Evolutionary conservation across 164 flowering plant genomes (phyloP), one percentile per base, ranked within the genome.

Genomic region (Malania oleifera): DNA sequence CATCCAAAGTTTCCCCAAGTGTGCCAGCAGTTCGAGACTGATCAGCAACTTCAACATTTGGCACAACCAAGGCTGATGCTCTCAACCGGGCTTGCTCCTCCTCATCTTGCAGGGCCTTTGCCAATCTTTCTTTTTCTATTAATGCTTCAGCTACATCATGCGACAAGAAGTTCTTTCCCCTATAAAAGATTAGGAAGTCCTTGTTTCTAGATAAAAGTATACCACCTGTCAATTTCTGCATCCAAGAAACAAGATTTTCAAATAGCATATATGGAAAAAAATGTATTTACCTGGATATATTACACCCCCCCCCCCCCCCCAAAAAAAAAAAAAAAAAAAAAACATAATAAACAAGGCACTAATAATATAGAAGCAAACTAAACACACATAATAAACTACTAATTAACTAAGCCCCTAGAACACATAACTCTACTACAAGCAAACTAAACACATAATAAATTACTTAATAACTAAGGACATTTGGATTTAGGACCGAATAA

Each of bases 201-300:
- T 84, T 90, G 84, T 91, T 86, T 73, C 91, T 79, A 3, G 93
- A 78, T 41, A 93, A 82, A 61, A 90, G 74, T 43, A 73, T 60
- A n/a, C 95, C 96, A 27, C 99, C 99, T 12, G 99, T 93, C 73
- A 93, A 68, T 73, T 68, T 83, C 99, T 93, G 83, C 77, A 79
- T 50, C 27, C 31, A 47, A 54, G 5, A 35, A 58, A 4, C 8
- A 56, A 55, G 0, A 52, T 27, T 20, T 17, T 52, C 29, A 13
- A 56, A 18, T 38, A 1, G 27, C 7, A 14, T 17, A n/a, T 25
- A 37, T 47, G 40, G 26, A 38, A 29, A n/a, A n/a, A n/a, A n/a
- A n/a, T n/a, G n/a, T n/a, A n/a, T n/a, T n/a, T n/a, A n/a, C n/a
- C n/a, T n/a, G n/a, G n/a, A n/a, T n/a, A n/a, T n/a, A n/a, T n/a